Conservation (phyloP, 106 monocot genomes). For the Cymbidium sinense region DNA sequence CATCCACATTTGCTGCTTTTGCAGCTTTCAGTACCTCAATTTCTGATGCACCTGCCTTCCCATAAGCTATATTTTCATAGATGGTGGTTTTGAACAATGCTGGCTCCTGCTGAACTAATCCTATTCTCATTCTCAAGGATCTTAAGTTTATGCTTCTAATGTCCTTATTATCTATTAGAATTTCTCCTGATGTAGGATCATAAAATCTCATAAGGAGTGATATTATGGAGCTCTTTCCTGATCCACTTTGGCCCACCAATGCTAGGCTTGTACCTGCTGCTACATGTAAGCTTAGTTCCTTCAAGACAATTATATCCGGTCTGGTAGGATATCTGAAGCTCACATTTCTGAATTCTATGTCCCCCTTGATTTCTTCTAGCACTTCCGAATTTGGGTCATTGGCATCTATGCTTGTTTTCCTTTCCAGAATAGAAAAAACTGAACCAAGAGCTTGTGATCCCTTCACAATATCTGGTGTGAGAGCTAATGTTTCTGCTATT, state of each 20-base stretch:
- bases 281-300: conserved; percentile 15
- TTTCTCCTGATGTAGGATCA: conserved; percentile 16
- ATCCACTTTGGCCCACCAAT: conserved; percentile 21
- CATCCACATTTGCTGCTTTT: conserved; percentile 13
- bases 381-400: conserved; percentile 23
- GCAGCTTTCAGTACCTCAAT: conserved; percentile 10
- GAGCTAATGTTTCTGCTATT: conserved; percentile 36
- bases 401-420: conserved; percentile 23
- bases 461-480: conserved; percentile 34
- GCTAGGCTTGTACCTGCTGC: conserved; percentile 27
- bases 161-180: conserved; percentile 13
- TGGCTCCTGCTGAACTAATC: conserved; percentile 19
- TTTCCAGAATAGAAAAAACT: conserved; percentile 27
- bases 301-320: conserved; percentile 23
- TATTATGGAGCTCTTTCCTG: conserved; percentile 17
- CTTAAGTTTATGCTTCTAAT: conserved; percentile 5
- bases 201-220: conserved; percentile 19
- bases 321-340: conserved; percentile 37
- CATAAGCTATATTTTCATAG: conserved; percentile 20
- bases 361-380: conserved; percentile 23
- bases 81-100: conserved; percentile 12
- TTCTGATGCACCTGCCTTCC: conserved; percentile 15
- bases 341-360: conserved; percentile 50
- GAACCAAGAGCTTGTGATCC: conserved; percentile 30
- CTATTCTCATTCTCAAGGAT: conserved; percentile 19